Conservation (phyloP, 805 yeast species). For the Candida sanyiensis region DNA sequence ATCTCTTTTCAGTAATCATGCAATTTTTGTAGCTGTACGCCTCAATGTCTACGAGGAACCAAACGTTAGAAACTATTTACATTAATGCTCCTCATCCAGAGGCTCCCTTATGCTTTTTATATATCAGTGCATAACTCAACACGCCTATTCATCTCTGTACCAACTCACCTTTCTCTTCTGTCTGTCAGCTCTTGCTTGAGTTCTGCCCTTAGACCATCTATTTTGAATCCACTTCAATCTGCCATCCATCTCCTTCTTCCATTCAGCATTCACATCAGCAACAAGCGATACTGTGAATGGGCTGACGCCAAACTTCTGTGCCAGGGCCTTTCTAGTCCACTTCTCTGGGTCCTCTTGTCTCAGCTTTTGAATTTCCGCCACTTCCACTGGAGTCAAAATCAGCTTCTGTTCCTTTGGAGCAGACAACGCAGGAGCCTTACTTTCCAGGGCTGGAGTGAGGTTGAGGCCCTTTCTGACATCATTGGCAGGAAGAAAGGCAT, state of each 20-base stretch:
- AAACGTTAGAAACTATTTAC: conserved; percentile 5
- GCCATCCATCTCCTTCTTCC: conserved; percentile 39
- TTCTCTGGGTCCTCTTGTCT: conserved; percentile 52
- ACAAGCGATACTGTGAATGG: conserved; percentile 49
- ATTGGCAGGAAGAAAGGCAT: conserved; percentile 55
- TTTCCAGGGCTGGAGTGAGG: conserved; percentile 25
- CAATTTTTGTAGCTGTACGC: too few relatives aligned
- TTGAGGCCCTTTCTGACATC: conserved; percentile 49
- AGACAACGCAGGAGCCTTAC: conserved; percentile 35
- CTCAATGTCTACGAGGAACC: too few relatives aligned
- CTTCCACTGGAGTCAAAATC: conserved; percentile 52
- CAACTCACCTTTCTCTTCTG: conserved; percentile 54
- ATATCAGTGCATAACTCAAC: neutral
- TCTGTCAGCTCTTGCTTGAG: conserved; percentile 49
- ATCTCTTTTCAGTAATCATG: neutral
- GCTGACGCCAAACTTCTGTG: conserved; percentile 51
- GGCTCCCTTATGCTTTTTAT: neutral
- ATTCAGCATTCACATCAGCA: conserved; percentile 38
- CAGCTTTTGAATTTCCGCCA: conserved; percentile 49
- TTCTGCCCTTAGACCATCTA: conserved; percentile 44
- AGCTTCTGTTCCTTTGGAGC: conserved; percentile 38
- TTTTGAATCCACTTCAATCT: conserved; percentile 41
- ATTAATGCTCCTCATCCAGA: neutral
- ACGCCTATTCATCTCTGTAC: conserved; percentile 39
- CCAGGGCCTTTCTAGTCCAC: conserved; percentile 60